Evolutionary conservation across 2,329 filamentous ascomycete genomes (phyloP).

Genomic region (Orbilia blumenaviensis): DNA sequence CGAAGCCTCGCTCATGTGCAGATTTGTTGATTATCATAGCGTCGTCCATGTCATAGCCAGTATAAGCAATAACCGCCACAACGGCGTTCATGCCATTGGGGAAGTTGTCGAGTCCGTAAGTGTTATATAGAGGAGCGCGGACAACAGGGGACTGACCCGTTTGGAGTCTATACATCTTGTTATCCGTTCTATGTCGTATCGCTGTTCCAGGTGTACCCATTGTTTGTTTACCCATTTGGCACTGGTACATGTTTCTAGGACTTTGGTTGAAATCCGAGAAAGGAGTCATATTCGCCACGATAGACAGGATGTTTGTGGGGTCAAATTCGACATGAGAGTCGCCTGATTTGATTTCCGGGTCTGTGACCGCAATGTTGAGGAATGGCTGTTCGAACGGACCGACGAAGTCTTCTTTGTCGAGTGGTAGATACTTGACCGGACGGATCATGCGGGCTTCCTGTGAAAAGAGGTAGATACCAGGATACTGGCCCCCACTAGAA

Average conservation of each 20-base stretch:
- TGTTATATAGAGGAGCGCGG: slow-evolving; percentile 88
- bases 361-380: slow-evolving; percentile 96
- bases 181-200: slow-evolving; percentile 86
- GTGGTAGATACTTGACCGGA: slow-evolving; percentile 88
- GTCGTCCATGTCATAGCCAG: slow-evolving; percentile 99
- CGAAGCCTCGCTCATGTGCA: slow-evolving; percentile 92
- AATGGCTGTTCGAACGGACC: slow-evolving; percentile 96
- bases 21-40: slow-evolving; percentile 99
- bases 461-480: slow-evolving; percentile 92
- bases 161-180: slow-evolving; percentile 94
- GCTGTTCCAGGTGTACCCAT: slow-evolving; percentile 96
- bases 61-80: slow-evolving; percentile 98
- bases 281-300: slow-evolving; percentile 97
- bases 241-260: slow-evolving; percentile 98
- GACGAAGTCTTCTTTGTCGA: slow-evolving; percentile 85
- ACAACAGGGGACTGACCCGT: slow-evolving; percentile 96
- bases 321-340: slow-evolving; percentile 92
- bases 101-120: slow-evolving; percentile 97
- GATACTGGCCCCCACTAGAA: slow-evolving; percentile 91
- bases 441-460: slow-evolving; percentile 85
- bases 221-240: slow-evolving; percentile 99
- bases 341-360: slow-evolving; percentile 84
- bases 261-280: slow-evolving; percentile 99
- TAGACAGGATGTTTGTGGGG: slow-evolving; percentile 95
- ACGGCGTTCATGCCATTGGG: slow-evolving; percentile 95